A percentile compares a stretch with the other conserved stretches of the same genome.
Conservation (phyloP, 495 filamentous ascomycete genomes). For the Penicillium lagena region DNA sequence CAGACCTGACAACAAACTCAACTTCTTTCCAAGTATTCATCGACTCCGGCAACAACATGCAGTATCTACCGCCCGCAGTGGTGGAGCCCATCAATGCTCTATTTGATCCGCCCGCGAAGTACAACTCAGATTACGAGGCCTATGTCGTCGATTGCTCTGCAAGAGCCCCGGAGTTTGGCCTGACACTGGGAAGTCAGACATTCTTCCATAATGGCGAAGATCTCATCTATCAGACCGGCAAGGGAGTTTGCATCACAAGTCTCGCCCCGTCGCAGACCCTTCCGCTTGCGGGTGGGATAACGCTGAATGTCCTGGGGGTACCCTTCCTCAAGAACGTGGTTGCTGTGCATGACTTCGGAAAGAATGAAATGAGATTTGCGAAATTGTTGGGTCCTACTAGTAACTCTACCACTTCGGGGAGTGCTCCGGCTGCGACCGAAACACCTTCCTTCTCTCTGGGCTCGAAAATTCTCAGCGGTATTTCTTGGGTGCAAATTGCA, state of each 20-base stretch:
- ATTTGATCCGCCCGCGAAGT: conserved; percentile 48
- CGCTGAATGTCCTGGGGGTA: conserved; percentile 56
- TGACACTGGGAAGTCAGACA: conserved; percentile 38
- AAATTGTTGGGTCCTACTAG: conserved; percentile 1
- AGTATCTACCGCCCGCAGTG: conserved; percentile 50
- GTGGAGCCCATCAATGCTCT: conserved; percentile 52
- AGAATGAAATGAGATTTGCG: conserved; percentile 45
- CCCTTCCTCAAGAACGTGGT: conserved; percentile 76
- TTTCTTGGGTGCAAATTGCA: too few relatives aligned
- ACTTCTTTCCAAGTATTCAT: conserved; percentile 45
- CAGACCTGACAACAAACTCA: conserved; percentile 4
- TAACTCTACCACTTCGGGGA: too few relatives aligned
- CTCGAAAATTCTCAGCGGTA: too few relatives aligned
- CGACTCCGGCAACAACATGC: conserved; percentile 64
- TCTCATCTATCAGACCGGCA: conserved; percentile 37
- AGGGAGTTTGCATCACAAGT: conserved; percentile 25
- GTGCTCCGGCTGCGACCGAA: too few relatives aligned
- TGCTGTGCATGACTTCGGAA: conserved; percentile 55
- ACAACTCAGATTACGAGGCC: conserved; percentile 32
- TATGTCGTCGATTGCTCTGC: conserved; percentile 60
- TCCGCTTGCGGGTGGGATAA: conserved; percentile 16
- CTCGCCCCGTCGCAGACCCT: conserved; percentile 26
- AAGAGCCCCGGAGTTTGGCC: conserved; percentile 44
- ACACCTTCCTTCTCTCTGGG: too few relatives aligned
- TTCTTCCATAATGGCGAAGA: conserved; percentile 47